Base-by-base conservation (phyloP, 2,329 filamentous ascomycete species). In the Colletotrichum melonis region DNA sequence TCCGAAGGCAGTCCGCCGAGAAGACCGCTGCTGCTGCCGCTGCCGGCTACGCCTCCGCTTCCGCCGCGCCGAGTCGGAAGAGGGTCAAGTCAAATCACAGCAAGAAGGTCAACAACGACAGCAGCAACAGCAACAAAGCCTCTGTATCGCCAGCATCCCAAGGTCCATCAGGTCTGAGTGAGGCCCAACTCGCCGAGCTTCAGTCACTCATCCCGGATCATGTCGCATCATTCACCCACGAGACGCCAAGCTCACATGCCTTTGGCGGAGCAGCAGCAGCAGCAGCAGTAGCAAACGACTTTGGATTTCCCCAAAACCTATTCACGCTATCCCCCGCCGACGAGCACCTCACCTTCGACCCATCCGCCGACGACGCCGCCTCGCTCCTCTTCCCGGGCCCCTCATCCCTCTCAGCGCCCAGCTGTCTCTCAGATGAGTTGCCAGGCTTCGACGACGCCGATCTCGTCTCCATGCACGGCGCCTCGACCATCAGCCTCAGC, bases 11-110 rank as follows among this genome's bases (percentile, higher is more conserved):
- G 22, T 60, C 67, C 2, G 49, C 60, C 12, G 60, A 64, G 14
- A 70, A 55, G 5, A 49, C 3, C 42, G 42, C 16, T 19, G 42
- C 8, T 14, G 38, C 12, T 14, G 38, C 38, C 42, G 42, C 16
- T 19, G 19, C 42, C 6, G 7, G 19, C 0, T 5, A 14, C 38
- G 38, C 38, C 5, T 42, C 38, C 38, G 38, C 38, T 42, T 42
- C 38, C 38, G 11, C 16, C 1, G 4, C 35, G 1, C 55, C 60
- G 8, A 60, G 28, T n/a, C 70, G 60, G 2, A 73, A 73, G 14
- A 42, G 67, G n/a, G 19, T 60, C 32, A 73, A 73, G 38, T 55
- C 65, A n/a, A 24, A 11, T 2, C 54, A 64, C 12, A 11, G 19
- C 42, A 49, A 49, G 16, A 49, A 49, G 16, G 19, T 8, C 19